These are phyloP conservation scores for Alectoria sarmentosa DNA, from an alignment of 495 filamentous ascomycete species.

Conservation along the genomic window DNA sequence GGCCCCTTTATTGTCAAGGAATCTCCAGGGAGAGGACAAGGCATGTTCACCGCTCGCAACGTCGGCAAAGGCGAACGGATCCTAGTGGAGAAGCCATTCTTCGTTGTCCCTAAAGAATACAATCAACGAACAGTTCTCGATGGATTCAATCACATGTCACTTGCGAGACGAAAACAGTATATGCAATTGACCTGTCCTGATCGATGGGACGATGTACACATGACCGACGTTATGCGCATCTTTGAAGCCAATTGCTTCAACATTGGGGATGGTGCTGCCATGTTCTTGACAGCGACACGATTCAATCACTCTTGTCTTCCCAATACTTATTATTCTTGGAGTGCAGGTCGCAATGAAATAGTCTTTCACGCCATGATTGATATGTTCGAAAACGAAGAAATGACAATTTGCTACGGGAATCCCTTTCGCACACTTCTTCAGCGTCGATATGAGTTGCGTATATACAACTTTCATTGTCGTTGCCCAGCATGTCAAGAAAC, in stretches of 20 bases:
- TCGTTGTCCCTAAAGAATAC: background rate
- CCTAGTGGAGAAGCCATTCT: background rate
- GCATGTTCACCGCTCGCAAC: background rate
- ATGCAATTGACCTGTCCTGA: background rate
- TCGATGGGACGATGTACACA: background rate
- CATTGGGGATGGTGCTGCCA: background rate
- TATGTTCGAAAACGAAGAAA: background rate
- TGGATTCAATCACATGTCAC: background rate
- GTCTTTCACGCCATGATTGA: background rate
- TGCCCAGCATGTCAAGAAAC: background rate
- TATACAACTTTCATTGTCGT: background rate
- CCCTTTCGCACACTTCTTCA: background rate
- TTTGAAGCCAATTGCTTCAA: constrained; percentile 6
- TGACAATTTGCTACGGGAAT: background rate
- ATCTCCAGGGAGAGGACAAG: background rate
- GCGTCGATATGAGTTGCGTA: background rate
- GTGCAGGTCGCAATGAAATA: background rate
- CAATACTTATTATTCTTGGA: background rate
- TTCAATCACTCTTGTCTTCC: constrained; percentile 3
- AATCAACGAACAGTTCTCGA: background rate
- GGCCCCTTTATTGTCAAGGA: background rate
- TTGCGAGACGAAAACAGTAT: background rate
- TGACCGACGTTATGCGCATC: background rate
- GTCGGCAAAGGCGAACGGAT: background rate
- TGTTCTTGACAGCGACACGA: background rate